Conservation (phyloP, 1,284 basidiomycete genomes). For the Salmacisia buchloeana region DNA sequence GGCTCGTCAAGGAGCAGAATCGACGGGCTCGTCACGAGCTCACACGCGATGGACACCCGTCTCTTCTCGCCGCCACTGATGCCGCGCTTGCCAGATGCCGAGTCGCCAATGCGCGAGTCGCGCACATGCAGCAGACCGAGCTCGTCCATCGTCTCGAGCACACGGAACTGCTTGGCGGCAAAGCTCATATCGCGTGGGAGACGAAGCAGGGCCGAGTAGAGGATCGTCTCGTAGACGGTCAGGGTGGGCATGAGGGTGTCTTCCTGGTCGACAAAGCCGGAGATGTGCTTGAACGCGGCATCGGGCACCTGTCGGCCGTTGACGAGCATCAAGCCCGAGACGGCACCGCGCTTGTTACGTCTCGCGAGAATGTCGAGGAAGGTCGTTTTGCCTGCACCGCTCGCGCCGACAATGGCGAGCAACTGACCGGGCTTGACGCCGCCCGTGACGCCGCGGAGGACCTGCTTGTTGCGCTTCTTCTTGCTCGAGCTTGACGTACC, state of each 20-base stretch:
- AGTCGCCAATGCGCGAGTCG: conserved; percentile 80
- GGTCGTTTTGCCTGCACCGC: conserved; percentile 93
- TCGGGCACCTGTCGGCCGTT: conserved; percentile 76
- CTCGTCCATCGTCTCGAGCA: conserved; percentile 91
- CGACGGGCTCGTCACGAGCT: conserved; percentile 89
- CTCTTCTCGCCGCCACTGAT: conserved; percentile 96
- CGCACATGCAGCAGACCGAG: conserved; percentile 86
- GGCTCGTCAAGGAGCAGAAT: conserved; percentile 96
- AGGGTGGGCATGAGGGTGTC: conserved; percentile 92
- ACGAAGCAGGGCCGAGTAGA: conserved; percentile 83
- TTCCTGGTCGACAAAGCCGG: conserved; percentile 95
- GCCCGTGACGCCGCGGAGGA: conserved; percentile 65
- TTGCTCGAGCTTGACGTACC: not conserved
- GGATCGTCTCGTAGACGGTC: conserved; percentile 93
- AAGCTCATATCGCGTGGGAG: conserved; percentile 89
- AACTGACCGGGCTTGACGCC: conserved; percentile 89
- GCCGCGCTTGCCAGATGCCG: conserved; percentile 57
- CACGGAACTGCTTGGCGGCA: conserved; percentile 86
- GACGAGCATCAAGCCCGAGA: conserved; percentile 71
- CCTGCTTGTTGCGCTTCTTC: conserved; percentile 1
- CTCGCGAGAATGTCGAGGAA: conserved; percentile 88
- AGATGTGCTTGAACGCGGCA: conserved; percentile 72
- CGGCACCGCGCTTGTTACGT: conserved; percentile 73
- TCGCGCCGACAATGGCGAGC: conserved; percentile 89
- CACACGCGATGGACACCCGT: conserved; percentile 93